Evolutionary conservation across 2,329 filamentous ascomycete genomes (phyloP).

Genomic region (Botrytis sinoallii): DNA sequence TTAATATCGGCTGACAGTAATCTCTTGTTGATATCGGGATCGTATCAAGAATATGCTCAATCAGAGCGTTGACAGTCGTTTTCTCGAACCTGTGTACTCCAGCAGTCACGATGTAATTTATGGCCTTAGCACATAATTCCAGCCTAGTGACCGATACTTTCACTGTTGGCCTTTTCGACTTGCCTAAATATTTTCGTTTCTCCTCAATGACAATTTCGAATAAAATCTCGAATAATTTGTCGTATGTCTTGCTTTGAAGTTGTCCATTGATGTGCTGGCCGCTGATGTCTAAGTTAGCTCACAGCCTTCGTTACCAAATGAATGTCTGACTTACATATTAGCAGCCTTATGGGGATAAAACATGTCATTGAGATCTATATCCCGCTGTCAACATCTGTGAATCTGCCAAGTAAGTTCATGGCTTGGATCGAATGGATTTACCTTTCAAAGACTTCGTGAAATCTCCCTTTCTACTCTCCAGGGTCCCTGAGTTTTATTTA

Average conservation of each 20-base stretch:
- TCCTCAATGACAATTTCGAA: conserved; percentile 69
- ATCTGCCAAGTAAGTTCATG: not conserved
- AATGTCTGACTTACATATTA: conserved; percentile 30
- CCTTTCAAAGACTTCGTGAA: conserved; percentile 21
- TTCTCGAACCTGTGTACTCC: conserved; percentile 65
- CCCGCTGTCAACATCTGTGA: conserved; percentile 1
- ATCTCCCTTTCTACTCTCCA: conserved; percentile 9
- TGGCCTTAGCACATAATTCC: conserved; percentile 63
- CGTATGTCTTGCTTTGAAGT: conserved; percentile 48
- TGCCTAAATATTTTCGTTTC: conserved; percentile 54
- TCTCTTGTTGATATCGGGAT: conserved; percentile 60
- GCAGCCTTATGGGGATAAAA: conserved; percentile 33
- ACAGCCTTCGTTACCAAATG: not conserved
- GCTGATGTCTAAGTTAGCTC: conserved; percentile 27
- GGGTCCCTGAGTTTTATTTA: conserved; percentile 9
- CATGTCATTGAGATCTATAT: conserved; percentile 33
- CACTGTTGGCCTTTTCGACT: conserved; percentile 42
- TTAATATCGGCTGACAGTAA: conserved; percentile 65
- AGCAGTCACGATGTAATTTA: conserved; percentile 69
- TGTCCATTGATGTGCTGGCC: conserved; percentile 64
- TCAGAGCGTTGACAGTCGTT: conserved; percentile 74
- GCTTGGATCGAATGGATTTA: conserved; percentile 5
- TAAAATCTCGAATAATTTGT: conserved; percentile 75
- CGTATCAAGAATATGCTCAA: conserved; percentile 78
- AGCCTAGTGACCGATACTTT: conserved; percentile 42